Percentiles rank a stretch among this genome's conserved stretches.
Evolutionary conservation across 192 early-diverging fungal species (phyloP).

Genomic region (Linnemannia zychae): DNA sequence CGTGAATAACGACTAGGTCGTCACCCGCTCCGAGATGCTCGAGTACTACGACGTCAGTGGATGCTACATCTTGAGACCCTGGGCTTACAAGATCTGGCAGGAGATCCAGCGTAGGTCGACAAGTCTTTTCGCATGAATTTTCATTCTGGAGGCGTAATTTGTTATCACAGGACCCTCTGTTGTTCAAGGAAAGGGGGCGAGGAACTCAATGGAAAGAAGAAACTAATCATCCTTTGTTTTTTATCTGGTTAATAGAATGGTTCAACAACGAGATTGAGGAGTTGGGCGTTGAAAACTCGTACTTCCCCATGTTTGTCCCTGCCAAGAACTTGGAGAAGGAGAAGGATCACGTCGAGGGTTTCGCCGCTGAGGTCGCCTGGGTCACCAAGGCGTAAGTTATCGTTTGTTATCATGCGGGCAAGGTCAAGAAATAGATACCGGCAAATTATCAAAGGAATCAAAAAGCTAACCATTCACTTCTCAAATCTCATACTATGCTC

Average conservation of each 20-base stretch:
- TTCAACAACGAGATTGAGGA: slow-evolving; percentile 92
- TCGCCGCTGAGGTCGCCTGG: slow-evolving; percentile 99
- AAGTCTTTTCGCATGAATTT: not conserved
- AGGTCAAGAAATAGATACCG: not conserved
- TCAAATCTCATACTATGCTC: not conserved
- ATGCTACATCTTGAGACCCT: slow-evolving; percentile 98
- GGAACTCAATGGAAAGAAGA: not conserved
- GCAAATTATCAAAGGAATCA: not conserved
- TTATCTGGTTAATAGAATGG: slow-evolving; percentile 74
- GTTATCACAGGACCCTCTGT: not conserved
- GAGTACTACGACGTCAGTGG: slow-evolving; percentile 99
- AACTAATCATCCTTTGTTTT: not conserved
- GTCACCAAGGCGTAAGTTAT: slow-evolving; percentile 88
- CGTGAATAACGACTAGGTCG: slow-evolving; percentile 62
- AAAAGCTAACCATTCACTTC: not conserved
- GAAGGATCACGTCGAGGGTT: slow-evolving; percentile 99
- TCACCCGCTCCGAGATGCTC: slow-evolving; percentile 95
- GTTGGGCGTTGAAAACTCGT: slow-evolving; percentile 95
- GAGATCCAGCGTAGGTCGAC: slow-evolving; percentile 82
- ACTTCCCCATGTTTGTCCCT: slow-evolving; percentile 99
- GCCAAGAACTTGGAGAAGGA: slow-evolving; percentile 89
- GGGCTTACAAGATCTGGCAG: slow-evolving; percentile 97
- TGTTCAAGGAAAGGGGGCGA: not conserved
- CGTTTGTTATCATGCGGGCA: slow-evolving; percentile 11
- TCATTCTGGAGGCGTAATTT: not conserved